Percentiles rank a stretch among this genome's conserved stretches.
phyloP scores from a whole-genome alignment of 495 filamentous ascomycete species.

The Aspergillus cavernicola region DNA sequence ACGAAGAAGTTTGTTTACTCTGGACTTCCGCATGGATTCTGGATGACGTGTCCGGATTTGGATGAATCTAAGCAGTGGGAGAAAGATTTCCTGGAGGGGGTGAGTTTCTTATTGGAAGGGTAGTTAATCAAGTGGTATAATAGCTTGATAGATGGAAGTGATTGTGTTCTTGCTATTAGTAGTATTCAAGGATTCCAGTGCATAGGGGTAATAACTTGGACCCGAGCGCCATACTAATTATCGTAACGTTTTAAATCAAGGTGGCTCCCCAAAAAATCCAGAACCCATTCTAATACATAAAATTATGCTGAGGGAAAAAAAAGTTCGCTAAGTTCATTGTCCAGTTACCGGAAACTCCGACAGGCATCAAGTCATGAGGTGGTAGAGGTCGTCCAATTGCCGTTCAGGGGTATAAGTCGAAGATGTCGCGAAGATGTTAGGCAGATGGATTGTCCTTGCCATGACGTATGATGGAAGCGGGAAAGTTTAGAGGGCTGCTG shows the following conservation, averaged over 20 bases:
- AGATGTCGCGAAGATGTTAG: background rate
- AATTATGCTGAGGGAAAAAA: background rate
- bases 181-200: background rate
- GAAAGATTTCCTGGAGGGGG: slow-evolving; percentile 7
- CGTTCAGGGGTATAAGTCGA: background rate
- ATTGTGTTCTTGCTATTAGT: background rate
- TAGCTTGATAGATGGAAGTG: background rate
- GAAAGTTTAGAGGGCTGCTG: background rate
- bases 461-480: background rate
- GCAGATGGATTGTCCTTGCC: background rate
- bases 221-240: background rate
- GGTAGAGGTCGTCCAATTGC: background rate
- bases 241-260: background rate
- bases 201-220: background rate
- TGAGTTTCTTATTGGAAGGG: slow-evolving; percentile 2
- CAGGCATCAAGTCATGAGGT: slow-evolving; percentile 7
- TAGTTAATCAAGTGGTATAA: background rate
- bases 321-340: slow-evolving; percentile 1
- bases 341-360: slow-evolving; percentile 5
- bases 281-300: slow-evolving; percentile 2
- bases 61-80: slow-evolving; percentile 10
- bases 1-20: slow-evolving; percentile 37
- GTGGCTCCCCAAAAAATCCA: background rate
- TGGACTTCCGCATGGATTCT: slow-evolving; percentile 44
- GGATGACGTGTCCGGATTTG: slow-evolving; percentile 25